A percentile compares a stretch with the other conserved stretches of the same genome.
Conservation (phyloP, 352 stramenopile species). For the Phytopythium cucurbitacearum region DNA sequence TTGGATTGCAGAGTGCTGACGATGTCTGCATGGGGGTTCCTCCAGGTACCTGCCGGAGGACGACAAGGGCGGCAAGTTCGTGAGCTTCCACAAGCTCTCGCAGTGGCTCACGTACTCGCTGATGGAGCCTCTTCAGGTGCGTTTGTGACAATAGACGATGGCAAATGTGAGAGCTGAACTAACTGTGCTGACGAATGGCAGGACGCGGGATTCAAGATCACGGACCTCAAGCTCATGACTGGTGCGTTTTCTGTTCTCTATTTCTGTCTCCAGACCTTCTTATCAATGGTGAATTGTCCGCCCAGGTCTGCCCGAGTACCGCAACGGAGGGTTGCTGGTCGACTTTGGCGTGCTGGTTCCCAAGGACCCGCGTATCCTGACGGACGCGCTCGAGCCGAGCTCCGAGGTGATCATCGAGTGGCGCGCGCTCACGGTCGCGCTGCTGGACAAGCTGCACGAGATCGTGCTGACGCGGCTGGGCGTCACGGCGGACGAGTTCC, state of each 20-base stretch:
- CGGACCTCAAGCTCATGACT: conserved; percentile 65
- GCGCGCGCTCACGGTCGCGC: conserved; percentile 74
- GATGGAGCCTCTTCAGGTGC: conserved; percentile 74
- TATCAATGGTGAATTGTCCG: background rate
- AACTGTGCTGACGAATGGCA: background rate
- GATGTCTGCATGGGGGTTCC: background rate
- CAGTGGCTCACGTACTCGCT: conserved; percentile 88
- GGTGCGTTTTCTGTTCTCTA: conserved; percentile 11
- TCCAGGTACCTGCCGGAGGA: conserved; percentile 45
- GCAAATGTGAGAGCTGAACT: background rate
- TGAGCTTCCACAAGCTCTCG: conserved; percentile 88
- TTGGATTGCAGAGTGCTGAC: background rate
- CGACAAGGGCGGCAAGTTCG: conserved; percentile 47
- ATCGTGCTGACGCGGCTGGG: conserved; percentile 60
- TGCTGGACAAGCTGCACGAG: conserved; percentile 75
- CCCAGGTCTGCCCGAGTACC: conserved; percentile 73
- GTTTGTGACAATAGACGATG: background rate
- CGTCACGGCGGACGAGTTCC: conserved; percentile 69
- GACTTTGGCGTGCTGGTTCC: conserved; percentile 76
- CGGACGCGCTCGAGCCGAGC: conserved; percentile 55
- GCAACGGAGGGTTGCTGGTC: conserved; percentile 78
- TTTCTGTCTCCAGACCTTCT: background rate
- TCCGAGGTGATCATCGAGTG: conserved; percentile 83
- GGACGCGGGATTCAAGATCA: conserved; percentile 77
- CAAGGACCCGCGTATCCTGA: conserved; percentile 51